Evolutionary conservation across 2,329 filamentous ascomycete species (phyloP).

Genomic region (Sclerotinia minor): DNA sequence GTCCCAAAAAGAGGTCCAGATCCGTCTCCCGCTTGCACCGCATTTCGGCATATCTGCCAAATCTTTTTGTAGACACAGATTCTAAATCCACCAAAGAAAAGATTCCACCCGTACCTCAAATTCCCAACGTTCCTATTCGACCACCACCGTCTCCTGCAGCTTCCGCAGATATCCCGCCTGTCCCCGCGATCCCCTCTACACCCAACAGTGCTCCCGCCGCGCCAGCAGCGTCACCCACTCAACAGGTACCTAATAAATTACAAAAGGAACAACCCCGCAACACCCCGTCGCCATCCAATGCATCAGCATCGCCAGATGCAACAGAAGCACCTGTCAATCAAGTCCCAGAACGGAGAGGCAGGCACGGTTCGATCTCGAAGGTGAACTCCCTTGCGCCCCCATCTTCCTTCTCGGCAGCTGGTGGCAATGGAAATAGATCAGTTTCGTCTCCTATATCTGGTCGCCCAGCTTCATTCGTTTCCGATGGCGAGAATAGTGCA

Average conservation of each 20-base stretch:
- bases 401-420: conserved; percentile 3
- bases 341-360: conserved; percentile 13
- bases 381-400: conserved; percentile 22
- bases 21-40: conserved; percentile 24
- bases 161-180: conserved; percentile 5
- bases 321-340: conserved; percentile 1
- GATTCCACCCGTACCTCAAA: conserved; percentile 11
- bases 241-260: conserved; percentile 5
- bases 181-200: conserved; percentile 8
- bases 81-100: conserved; percentile 23
- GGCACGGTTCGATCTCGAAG: conserved; percentile 22
- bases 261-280: conserved; percentile 11
- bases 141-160: not conserved
- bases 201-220: conserved; percentile 9
- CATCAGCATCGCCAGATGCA: conserved; percentile 4
- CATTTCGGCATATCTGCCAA: conserved; percentile 22
- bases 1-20: conserved; percentile 21
- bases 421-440: conserved; percentile 12
- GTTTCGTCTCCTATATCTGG: conserved; percentile 23
- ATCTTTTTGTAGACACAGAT: conserved; percentile 20
- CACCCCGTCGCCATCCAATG: not conserved
- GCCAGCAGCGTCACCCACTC: not conserved
- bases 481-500: conserved; percentile 16
- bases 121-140: not conserved
- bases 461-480: conserved; percentile 22